phyloP scores from a whole-genome alignment of 352 stramenopile genomes.

The Pythium grandisporangium region DNA sequence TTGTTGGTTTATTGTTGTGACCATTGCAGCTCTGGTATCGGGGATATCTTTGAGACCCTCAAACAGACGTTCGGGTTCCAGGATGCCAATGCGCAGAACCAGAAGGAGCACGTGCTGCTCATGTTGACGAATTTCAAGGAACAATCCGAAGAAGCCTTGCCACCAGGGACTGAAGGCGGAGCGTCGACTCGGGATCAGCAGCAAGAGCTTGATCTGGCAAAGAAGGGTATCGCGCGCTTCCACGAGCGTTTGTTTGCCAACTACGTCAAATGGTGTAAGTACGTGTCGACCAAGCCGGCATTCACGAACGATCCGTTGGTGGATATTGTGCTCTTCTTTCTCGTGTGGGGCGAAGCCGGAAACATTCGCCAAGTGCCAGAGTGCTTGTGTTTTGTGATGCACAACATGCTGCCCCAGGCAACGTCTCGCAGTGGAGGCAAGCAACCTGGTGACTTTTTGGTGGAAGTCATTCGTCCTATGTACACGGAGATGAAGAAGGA shows the following conservation, averaged over 20 bases:
- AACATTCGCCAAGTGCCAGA: constrained; percentile 82
- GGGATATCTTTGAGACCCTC: constrained; percentile 88
- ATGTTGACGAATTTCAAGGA: constrained; percentile 81
- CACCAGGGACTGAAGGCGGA: constrained; percentile 15
- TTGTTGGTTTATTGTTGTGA: too few species aligned
- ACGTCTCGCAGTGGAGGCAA: constrained; percentile 41
- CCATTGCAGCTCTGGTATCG: constrained; percentile 37
- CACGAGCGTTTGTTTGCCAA: constrained; percentile 73
- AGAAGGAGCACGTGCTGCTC: constrained; percentile 72
- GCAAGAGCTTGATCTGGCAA: constrained; percentile 59
- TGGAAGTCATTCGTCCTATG: constrained; percentile 74
- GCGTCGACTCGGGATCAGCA: constrained; percentile 44
- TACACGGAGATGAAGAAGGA: constrained; percentile 78
- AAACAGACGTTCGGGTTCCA: constrained; percentile 96
- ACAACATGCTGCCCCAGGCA: constrained; percentile 66
- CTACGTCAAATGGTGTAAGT: constrained; percentile 87
- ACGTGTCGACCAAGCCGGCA: constrained; percentile 66
- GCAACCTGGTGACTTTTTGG: constrained; percentile 60
- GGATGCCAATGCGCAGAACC: constrained; percentile 70
- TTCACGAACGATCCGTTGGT: constrained; percentile 74
- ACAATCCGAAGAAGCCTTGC: constrained; percentile 39
- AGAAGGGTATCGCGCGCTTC: constrained; percentile 71
- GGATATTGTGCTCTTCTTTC: constrained; percentile 75
- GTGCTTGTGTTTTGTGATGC: constrained; percentile 71
- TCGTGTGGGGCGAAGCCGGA: constrained; percentile 79